Conservation (phyloP, 345 rosid genomes). For the Gossypium australe region DNA sequence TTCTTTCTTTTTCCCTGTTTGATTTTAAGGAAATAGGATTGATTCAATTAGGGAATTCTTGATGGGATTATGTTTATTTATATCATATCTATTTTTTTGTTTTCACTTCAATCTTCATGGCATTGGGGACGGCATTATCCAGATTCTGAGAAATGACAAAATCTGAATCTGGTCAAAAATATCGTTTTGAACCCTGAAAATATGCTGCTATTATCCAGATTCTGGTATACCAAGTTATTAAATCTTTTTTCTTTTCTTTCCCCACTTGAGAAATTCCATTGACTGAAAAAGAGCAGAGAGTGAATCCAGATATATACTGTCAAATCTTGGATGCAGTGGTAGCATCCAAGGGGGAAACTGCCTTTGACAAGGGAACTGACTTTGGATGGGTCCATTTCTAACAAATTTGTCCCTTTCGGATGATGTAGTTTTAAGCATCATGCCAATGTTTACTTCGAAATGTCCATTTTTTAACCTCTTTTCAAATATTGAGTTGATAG, state of each 20-base stretch:
- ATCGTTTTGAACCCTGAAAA: slow-evolving; percentile 10
- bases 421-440: neutral
- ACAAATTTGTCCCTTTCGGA: slow-evolving; percentile 24
- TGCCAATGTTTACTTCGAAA: slow-evolving; percentile 24
- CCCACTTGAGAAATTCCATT: neutral
- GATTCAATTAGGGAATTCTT: neutral
- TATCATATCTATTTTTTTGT: neutral
- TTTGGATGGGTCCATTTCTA: slow-evolving; percentile 9
- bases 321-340: neutral
- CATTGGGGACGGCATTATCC: neutral
- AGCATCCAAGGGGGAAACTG: slow-evolving; percentile 8
- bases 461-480: slow-evolving; percentile 32
- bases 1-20: neutral
- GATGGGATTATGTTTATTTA: neutral
- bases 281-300: neutral
- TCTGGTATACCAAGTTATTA: neutral
- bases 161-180: slow-evolving; percentile 34
- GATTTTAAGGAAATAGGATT: neutral
- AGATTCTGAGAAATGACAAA: slow-evolving; percentile 32
- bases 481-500: neutral
- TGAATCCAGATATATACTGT: slow-evolving; percentile 1
- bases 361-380: neutral
- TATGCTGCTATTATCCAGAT: neutral
- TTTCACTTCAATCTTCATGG: neutral
- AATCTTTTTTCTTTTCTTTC: neutral